Evolutionary conservation across 345 rosid genomes (phyloP), one percentile per base, ranked within the genome.

Genomic region (Boechera retrofracta): DNA sequence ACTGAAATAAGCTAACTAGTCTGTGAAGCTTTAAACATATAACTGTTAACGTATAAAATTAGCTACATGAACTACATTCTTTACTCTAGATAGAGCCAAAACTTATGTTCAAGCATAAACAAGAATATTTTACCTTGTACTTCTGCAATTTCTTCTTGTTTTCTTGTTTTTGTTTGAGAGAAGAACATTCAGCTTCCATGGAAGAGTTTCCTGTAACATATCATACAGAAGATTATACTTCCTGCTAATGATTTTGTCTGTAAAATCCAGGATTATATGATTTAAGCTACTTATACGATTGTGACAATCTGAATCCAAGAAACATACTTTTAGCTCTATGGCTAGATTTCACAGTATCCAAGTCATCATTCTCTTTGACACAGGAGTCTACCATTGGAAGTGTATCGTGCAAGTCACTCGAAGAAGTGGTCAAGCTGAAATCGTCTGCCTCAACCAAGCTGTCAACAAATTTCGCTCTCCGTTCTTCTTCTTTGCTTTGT

Each of bases 391-490:
- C 77, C 72, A 86, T 80, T 62, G 83, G 61, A 71, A 59, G 58
- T 31, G 75, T 70, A 69, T 71, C 75, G 63, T n/a, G 54, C 0
- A 75, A 16, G 77, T 66, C 51, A 55, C 74, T 69, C 31, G 36
- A 66, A 12, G 75, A 68, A 70, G 73, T 36, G 44, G 64, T 39
- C 68, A 87, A 76, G 76, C 74, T 73, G 70, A 82, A 78, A 75
- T 49, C 77, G 35, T 86, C 88, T 5, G 80, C 56, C 71, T 78
- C 85, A 86, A 89, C 78, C 79, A 94, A 79, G 74, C 79, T 67
- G 65, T 89, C 88, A 64, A 91, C 97, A 88, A 94, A 94, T 78
- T 79, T 88, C 73, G 86, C 86, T 73, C 94, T 85, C 57, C 96
- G 84, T 52, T 87, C 85, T 72, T 87, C 85, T 72, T 85, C 89